Evolutionary conservation across 768 basidiomycete genomes (phyloP).

Genomic region (Calvatia gigantea): DNA sequence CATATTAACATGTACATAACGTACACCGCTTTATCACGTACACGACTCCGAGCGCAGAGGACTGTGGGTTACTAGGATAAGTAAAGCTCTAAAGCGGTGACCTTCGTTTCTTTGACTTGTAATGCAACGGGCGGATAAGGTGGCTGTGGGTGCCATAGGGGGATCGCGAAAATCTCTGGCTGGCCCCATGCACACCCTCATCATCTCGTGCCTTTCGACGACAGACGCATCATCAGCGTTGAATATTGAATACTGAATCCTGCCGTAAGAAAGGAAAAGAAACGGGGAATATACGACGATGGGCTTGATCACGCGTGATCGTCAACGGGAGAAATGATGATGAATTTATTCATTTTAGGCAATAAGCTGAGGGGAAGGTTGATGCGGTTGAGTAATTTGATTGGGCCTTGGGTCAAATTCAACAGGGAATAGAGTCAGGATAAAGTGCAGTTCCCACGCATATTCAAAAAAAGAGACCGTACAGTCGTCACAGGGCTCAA

Average conservation of each 20-base stretch:
- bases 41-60: neutral
- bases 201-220: neutral
- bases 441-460: constrained; percentile 5
- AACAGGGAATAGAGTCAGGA: neutral
- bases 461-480: neutral
- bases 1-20: neutral
- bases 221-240: neutral
- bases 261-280: constrained; percentile 8
- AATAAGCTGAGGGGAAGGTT: neutral
- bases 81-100: neutral
- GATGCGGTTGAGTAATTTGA: constrained; percentile 1
- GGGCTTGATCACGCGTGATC: neutral
- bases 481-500: constrained; percentile 8
- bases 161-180: neutral
- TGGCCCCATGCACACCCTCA: neutral
- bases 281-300: neutral
- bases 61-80: neutral
- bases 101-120: neutral
- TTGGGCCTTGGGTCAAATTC: neutral
- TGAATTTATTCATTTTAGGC: constrained; percentile 3
- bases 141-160: neutral
- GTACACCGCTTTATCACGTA: neutral
- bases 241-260: too few relatives aligned
- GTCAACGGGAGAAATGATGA: neutral
- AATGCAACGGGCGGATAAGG: neutral